phyloP scores from a whole-genome alignment of 1,284 basidiomycete genomes.

The Malassezia psittaci region DNA sequence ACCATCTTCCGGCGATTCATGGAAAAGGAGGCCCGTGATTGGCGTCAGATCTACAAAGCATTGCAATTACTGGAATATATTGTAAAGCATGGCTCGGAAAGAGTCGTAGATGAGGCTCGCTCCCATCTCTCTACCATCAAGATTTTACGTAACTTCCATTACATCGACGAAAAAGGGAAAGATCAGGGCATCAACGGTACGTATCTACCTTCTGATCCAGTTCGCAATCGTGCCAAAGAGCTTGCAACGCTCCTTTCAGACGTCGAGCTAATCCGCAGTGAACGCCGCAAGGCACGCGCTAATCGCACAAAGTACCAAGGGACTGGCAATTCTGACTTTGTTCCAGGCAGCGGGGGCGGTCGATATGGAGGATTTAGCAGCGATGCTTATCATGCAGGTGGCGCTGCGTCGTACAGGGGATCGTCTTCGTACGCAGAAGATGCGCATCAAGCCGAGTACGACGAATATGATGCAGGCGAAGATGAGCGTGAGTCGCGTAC shows the following conservation, averaged over 20 bases:
- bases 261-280: slow-evolving; percentile 76
- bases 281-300: slow-evolving; percentile 83
- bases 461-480: slow-evolving; percentile 95
- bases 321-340: slow-evolving; percentile 66
- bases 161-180: slow-evolving; percentile 96
- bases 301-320: slow-evolving; percentile 87
- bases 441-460: slow-evolving; percentile 53
- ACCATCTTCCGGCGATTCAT: slow-evolving; percentile 72
- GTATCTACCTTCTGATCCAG: slow-evolving; percentile 47
- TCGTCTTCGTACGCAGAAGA: slow-evolving; percentile 54
- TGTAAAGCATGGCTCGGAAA: slow-evolving; percentile 93
- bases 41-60: slow-evolving; percentile 99
- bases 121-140: slow-evolving; percentile 90
- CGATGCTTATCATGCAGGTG: slow-evolving; percentile 54
- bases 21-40: slow-evolving; percentile 92
- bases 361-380: slow-evolving; percentile 75
- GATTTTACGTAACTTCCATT: slow-evolving; percentile 95
- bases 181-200: slow-evolving; percentile 95
- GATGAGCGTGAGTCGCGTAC: slow-evolving; percentile 58
- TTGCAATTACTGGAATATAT: slow-evolving; percentile 88
- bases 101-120: slow-evolving; percentile 92
- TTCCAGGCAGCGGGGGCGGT: slow-evolving; percentile 54
- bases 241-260: slow-evolving; percentile 78
- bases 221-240: slow-evolving; percentile 86
- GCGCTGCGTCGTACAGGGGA: slow-evolving; percentile 53